phyloP scores from a whole-genome alignment of 371 early-diverging fungal genomes.

The Lichtheimia ramosa region DNA sequence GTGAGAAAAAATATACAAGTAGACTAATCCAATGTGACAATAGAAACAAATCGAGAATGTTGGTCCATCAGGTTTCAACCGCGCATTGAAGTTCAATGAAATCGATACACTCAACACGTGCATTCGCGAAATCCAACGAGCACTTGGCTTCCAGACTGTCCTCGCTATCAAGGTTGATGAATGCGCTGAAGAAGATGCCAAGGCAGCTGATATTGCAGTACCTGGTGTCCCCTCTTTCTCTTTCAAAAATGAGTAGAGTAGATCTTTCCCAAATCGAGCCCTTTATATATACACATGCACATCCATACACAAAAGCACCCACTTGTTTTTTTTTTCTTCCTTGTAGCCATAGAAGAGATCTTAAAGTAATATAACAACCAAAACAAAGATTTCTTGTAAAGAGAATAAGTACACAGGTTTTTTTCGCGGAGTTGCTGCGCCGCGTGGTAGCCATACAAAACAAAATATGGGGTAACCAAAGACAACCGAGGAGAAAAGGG shows the following conservation, averaged over 20 bases:
- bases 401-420: too few relatives aligned
- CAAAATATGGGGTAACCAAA: too few relatives aligned
- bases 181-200: slow-evolving; percentile 45
- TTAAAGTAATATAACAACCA: not conserved
- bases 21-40: slow-evolving; percentile 3
- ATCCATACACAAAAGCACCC: not conserved
- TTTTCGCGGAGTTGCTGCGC: too few relatives aligned
- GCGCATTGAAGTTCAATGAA: slow-evolving; percentile 82
- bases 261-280: not conserved
- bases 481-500: not conserved
- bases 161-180: slow-evolving; percentile 48
- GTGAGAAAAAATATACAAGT: too few relatives aligned
- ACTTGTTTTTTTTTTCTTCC: not conserved
- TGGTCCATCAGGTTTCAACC: slow-evolving; percentile 80
- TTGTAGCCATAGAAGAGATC: not conserved
- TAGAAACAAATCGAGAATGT: slow-evolving; percentile 69
- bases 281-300: too few relatives aligned
- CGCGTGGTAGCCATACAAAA: too few relatives aligned
- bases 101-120: slow-evolving; percentile 59
- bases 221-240: slow-evolving; percentile 69
- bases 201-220: slow-evolving; percentile 59
- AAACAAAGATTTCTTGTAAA: not conserved
- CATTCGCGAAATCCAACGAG: slow-evolving; percentile 52
- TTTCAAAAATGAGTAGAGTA: slow-evolving; percentile 51
- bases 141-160: slow-evolving; percentile 43